These are phyloP conservation scores for Teratosphaeria zuluensis DNA, from an alignment of 2,329 filamentous ascomycete species.

Conservation along the genomic window DNA sequence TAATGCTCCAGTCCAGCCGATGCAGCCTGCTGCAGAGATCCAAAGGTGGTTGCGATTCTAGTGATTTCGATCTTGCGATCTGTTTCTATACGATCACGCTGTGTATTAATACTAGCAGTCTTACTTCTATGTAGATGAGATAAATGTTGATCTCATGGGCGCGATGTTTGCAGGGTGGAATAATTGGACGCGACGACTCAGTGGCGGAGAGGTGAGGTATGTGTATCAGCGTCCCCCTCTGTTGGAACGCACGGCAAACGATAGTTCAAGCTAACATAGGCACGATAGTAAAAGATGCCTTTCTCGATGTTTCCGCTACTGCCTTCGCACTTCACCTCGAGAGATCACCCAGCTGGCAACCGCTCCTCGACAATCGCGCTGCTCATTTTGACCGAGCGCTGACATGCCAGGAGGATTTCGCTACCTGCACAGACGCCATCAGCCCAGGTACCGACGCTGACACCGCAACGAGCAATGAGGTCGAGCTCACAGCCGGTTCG, in stretches of 20 bases:
- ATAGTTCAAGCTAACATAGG: background rate
- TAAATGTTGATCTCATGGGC: background rate
- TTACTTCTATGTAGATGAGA: background rate
- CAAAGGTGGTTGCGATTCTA: background rate
- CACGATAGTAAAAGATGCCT: background rate
- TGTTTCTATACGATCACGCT: background rate
- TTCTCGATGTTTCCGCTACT: background rate
- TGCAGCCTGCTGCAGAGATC: background rate
- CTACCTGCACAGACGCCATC: no score
- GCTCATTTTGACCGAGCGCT: background rate
- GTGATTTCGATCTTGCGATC: background rate
- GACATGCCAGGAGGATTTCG: no score
- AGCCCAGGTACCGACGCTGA: no score
- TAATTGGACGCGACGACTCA: background rate
- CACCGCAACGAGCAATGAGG: background rate
- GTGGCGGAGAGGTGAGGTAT: background rate
- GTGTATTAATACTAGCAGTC: background rate
- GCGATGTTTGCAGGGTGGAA: background rate
- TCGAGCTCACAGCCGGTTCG: background rate
- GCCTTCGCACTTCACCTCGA: background rate
- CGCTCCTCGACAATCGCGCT: background rate
- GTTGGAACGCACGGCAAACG: background rate
- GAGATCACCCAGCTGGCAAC: no score
- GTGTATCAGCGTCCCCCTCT: background rate
- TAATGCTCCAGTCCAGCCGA: background rate